Conservation (phyloP, 192 early-diverging fungal species). For the Nowakowskiella sp. region DNA sequence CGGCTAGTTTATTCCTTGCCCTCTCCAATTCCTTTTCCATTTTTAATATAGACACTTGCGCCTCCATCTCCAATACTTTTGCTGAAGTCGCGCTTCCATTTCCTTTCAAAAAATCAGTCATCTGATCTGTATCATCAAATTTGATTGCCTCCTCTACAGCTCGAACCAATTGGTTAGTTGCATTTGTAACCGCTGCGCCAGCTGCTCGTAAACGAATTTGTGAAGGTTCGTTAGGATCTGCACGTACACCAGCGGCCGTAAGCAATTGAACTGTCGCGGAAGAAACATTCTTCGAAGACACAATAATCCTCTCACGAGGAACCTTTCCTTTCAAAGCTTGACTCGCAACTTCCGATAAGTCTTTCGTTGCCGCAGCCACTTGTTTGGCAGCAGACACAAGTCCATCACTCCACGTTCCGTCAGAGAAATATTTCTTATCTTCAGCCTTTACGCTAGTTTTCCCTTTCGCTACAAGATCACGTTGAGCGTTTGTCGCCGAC, state of each 20-base stretch:
- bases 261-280: conserved; percentile 45
- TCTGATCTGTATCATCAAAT: conserved; percentile 36
- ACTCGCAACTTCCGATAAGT: conserved; percentile 48
- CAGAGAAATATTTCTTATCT: conserved; percentile 35
- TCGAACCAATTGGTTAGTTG: conserved; percentile 44
- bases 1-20: conserved; percentile 37
- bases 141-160: conserved; percentile 37
- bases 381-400: conserved; percentile 48
- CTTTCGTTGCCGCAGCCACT: conserved; percentile 36
- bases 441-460: neutral
- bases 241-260: conserved; percentile 34
- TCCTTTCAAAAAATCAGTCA: neutral
- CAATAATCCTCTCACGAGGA: conserved; percentile 41
- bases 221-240: conserved; percentile 24
- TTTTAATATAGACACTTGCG: conserved; percentile 44
- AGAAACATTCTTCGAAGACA: conserved; percentile 31
- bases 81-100: conserved; percentile 9
- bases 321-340: conserved; percentile 30
- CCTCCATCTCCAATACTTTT: conserved; percentile 46
- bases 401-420: conserved; percentile 56
- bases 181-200: conserved; percentile 44
- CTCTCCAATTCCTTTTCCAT: conserved; percentile 54
- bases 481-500: conserved; percentile 44
- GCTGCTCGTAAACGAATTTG: conserved; percentile 46
- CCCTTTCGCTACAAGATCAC: conserved; percentile 34